Evolutionary conservation across 805 yeast genomes (phyloP).

Genomic region (Candida koratica): DNA sequence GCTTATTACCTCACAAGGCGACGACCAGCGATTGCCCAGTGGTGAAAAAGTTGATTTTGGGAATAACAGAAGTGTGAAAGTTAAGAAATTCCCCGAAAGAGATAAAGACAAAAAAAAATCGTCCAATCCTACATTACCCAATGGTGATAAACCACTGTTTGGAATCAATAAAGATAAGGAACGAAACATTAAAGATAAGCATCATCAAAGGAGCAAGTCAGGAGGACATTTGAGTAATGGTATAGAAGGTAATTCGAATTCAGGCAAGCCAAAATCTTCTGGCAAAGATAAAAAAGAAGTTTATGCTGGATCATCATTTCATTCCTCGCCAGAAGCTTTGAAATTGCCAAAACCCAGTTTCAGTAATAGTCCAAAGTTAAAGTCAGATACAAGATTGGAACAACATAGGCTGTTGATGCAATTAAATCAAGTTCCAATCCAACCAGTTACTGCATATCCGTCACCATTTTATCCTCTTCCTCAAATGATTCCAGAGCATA

Average conservation of each 20-base stretch:
- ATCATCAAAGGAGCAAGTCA: slow-evolving; percentile 6
- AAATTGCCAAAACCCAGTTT: slow-evolving; percentile 56
- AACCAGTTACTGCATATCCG: slow-evolving; percentile 36
- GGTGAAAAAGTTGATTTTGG: slow-evolving; percentile 32
- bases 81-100: slow-evolving; percentile 2
- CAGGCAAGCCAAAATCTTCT: background rate
- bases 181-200: slow-evolving; percentile 5
- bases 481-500: slow-evolving; percentile 4
- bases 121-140: slow-evolving; percentile 18
- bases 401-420: slow-evolving; percentile 8
- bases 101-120: slow-evolving; percentile 13
- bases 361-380: slow-evolving; percentile 17
- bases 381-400: slow-evolving; percentile 11
- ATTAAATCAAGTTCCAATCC: slow-evolving; percentile 1
- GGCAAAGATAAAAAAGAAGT: slow-evolving; percentile 20
- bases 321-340: slow-evolving; percentile 53
- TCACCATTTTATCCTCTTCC: slow-evolving; percentile 15
- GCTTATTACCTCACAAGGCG: slow-evolving; percentile 18
- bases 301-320: slow-evolving; percentile 57
- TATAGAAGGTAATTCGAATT: background rate
- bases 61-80: slow-evolving; percentile 11
- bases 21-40: slow-evolving; percentile 24
- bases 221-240: background rate
- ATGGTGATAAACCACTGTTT: slow-evolving; percentile 27
- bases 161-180: slow-evolving; percentile 13